Base-by-base conservation (phyloP, 2,329 filamentous ascomycete species). In the Rutstroemia sp. region DNA sequence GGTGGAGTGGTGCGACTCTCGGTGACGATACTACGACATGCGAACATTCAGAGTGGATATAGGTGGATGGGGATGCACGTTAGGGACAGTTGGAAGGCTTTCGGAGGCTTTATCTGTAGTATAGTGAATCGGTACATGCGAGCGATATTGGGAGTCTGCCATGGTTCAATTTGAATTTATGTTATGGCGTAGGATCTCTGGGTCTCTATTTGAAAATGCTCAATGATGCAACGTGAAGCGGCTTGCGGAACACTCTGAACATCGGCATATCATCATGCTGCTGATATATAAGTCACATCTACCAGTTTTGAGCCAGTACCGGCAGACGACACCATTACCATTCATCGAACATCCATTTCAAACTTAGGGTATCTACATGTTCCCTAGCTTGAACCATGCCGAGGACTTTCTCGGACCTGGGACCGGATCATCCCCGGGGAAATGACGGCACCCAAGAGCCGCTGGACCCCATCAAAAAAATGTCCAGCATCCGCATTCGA, bases 71-170 rank as follows among this genome's bases (percentile, higher is more conserved):
- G 47, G 17, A n/a, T 6, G 25, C 30, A 53, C 23, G 42, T 30
- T 30, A 38, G 37, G 50, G 48, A 39, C n/a, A 34, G 14, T 49
- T n/a, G 30, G 30, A 25, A 46, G 23, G 42, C 46, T 51, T 44
- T 10, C 25, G 25, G n/a, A 30, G 47, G 27, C 16, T 38, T 45
- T 23, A 50, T 23, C 49, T 45, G 51, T 46, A 59, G 44, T 51
- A 56, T 58, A 47, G 44, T 45, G 30, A 9, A 9, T n/a, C 19
- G 46, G 21, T n/a, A 55, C 53, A 39, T 42, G 34, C 37, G 38
- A 44, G 55, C 38, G 34, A 54, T 54, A 54, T 47, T 48, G 37
- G 14, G 51, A 21, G 23, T 57, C 50, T 8, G 21, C 34, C 16
- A 37, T 37, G 38, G 25, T 5, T n/a, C 21, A 12, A 38, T 51